Evolutionary conservation across 768 basidiomycete species (phyloP).

Genomic region (Mycena olivaceomarginata): DNA sequence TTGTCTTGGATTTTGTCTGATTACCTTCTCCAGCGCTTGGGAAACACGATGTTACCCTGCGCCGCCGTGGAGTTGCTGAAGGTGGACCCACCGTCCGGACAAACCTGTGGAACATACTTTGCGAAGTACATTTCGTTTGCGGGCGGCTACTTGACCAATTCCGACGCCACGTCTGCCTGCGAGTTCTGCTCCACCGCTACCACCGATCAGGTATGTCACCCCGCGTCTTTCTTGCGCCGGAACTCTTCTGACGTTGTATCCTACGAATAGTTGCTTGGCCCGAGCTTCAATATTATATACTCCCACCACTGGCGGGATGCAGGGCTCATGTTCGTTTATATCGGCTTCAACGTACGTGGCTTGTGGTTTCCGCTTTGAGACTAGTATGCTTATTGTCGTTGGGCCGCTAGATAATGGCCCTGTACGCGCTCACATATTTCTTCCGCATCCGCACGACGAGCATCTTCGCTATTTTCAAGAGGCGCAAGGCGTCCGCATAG

Average conservation of each 20-base stretch:
- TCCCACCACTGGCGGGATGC: neutral
- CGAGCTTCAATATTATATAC: neutral
- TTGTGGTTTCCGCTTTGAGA: neutral
- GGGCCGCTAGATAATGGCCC: slow-evolving; percentile 60
- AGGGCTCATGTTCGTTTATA: slow-evolving; percentile 63
- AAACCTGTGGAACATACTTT: too few relatives aligned
- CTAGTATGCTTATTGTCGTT: neutral
- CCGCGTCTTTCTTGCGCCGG: neutral
- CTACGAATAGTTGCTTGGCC: neutral
- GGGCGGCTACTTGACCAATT: too few relatives aligned
- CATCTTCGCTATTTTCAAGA: slow-evolving; percentile 48
- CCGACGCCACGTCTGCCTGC: too few relatives aligned
- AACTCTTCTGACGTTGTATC: neutral
- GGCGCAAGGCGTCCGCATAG: slow-evolving; percentile 35
- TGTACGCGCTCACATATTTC: slow-evolving; percentile 74
- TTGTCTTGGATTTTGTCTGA: neutral
- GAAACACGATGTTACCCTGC: too few relatives aligned
- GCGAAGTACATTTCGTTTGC: too few relatives aligned
- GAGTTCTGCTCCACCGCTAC: neutral
- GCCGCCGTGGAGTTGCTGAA: too few relatives aligned
- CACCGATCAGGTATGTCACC: neutral
- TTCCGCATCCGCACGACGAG: slow-evolving; percentile 67
- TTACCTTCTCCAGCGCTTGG: too few relatives aligned
- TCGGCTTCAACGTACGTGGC: slow-evolving; percentile 64
- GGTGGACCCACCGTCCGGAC: too few relatives aligned